Conservation (phyloP, 768 basidiomycete genomes). For the Mycena maculata region DNA sequence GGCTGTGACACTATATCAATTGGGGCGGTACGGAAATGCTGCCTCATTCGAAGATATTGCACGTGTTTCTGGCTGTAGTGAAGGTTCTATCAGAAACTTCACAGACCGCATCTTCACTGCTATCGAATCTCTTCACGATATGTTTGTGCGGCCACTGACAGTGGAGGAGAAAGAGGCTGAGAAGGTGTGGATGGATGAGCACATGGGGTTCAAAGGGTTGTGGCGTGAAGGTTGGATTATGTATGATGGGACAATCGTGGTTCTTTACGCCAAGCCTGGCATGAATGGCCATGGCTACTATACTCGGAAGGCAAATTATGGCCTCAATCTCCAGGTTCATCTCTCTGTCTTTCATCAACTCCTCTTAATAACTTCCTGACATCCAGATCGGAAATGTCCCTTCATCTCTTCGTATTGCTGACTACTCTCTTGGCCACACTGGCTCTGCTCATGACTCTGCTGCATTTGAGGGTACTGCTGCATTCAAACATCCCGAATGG, state of each 20-base stretch:
- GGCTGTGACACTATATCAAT: conserved; percentile 43
- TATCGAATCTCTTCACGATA: conserved; percentile 45
- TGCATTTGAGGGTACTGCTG: conserved; percentile 47
- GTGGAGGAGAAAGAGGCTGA: conserved; percentile 48
- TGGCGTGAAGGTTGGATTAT: conserved; percentile 52
- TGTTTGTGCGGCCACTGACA: conserved; percentile 43
- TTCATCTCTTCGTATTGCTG: conserved; percentile 44
- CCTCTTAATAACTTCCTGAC: conserved; percentile 2
- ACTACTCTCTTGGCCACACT: conserved; percentile 48
- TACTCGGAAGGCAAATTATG: conserved; percentile 50
- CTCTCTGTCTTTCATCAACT: not conserved
- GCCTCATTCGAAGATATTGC: conserved; percentile 45
- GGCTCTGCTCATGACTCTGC: conserved; percentile 50
- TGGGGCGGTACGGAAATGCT: conserved; percentile 46
- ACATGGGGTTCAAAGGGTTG: conserved; percentile 43
- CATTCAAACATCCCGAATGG: conserved; percentile 38
- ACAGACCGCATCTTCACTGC: conserved; percentile 45
- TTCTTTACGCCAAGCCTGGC: conserved; percentile 42
- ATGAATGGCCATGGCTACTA: conserved; percentile 49
- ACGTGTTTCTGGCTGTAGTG: conserved; percentile 39
- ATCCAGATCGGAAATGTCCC: conserved; percentile 50
- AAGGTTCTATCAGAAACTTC: conserved; percentile 44
- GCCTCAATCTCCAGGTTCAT: conserved; percentile 48
- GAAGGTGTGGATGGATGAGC: conserved; percentile 49
- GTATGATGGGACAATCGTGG: conserved; percentile 51